A percentile compares a stretch with the other conserved stretches of the same genome.
Conservation (phyloP, 495 filamentous ascomycete genomes). For the Sordaria brevicollis region DNA sequence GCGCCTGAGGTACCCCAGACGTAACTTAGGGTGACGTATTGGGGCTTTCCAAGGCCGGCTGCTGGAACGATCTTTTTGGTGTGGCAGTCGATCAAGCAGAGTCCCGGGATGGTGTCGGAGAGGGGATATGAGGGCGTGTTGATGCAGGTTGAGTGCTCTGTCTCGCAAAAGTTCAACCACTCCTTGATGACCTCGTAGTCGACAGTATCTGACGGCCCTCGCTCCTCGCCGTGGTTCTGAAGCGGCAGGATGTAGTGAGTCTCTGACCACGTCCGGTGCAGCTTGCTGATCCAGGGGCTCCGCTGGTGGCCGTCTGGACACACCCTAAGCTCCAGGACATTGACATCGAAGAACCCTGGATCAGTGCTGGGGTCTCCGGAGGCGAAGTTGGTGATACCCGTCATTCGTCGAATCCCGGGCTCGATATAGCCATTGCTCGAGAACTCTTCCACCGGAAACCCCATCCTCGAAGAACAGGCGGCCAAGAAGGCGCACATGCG, state of each 20-base stretch:
- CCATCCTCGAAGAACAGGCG: neutral
- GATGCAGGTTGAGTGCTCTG: neutral
- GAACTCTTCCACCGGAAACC: neutral
- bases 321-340: neutral
- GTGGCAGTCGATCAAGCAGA: neutral
- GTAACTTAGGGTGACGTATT: neutral
- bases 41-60: neutral
- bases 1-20: neutral
- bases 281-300: neutral
- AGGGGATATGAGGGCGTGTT: neutral
- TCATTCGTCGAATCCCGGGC: neutral
- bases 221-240: neutral
- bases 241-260: neutral
- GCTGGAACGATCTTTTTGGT: neutral
- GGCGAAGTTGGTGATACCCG: neutral
- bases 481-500: neutral
- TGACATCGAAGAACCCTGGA: neutral
- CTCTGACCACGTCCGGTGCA: neutral
- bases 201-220: neutral
- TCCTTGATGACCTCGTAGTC: neutral
- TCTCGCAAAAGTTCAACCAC: neutral
- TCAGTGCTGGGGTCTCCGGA: neutral
- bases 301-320: neutral
- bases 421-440: neutral
- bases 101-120: neutral